Evolutionary conservation across 371 early-diverging fungal species (phyloP).

Genomic region (Actinomortierella wolfii): DNA sequence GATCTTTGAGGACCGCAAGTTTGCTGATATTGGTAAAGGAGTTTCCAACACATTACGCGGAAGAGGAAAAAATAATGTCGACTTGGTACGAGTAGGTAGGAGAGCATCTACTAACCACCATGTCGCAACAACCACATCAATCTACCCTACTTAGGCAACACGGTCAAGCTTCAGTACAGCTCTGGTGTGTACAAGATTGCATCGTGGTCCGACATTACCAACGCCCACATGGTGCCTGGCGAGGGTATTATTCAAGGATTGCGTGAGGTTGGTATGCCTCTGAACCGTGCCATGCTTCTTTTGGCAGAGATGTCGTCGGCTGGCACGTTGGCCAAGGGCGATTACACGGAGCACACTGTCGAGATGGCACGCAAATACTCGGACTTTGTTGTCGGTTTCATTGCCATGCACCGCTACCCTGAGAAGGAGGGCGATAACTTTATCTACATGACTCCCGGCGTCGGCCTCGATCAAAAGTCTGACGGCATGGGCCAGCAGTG

Average conservation of each 20-base stretch:
- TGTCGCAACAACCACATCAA: too few relatives aligned
- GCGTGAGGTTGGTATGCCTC: slow-evolving; percentile 81
- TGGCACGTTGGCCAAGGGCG: slow-evolving; percentile 82
- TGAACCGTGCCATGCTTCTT: slow-evolving; percentile 82
- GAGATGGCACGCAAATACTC: slow-evolving; percentile 84
- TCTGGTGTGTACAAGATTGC: slow-evolving; percentile 92
- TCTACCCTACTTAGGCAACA: slow-evolving; percentile 84
- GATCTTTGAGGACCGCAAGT: slow-evolving; percentile 98
- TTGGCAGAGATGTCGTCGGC: slow-evolving; percentile 96
- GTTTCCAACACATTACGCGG: too few relatives aligned
- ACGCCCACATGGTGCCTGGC: slow-evolving; percentile 94
- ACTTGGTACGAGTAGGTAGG: too few relatives aligned
- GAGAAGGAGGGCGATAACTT: slow-evolving; percentile 77
- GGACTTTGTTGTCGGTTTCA: slow-evolving; percentile 95
- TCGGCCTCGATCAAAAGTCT: slow-evolving; percentile 78
- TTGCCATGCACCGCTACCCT: slow-evolving; percentile 77
- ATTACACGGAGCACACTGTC: slow-evolving; percentile 86
- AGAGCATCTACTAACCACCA: too few relatives aligned
- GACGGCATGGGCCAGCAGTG: slow-evolving; percentile 96
- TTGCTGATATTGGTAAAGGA: slow-evolving; percentile 86
- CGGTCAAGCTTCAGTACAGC: slow-evolving; percentile 92
- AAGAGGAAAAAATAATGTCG: too few relatives aligned
- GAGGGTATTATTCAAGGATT: slow-evolving; percentile 94
- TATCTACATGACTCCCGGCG: slow-evolving; percentile 94
- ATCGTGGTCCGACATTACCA: slow-evolving; percentile 94